Conservation (phyloP, 2,329 filamentous ascomycete genomes). For the Fusarium poae region DNA sequence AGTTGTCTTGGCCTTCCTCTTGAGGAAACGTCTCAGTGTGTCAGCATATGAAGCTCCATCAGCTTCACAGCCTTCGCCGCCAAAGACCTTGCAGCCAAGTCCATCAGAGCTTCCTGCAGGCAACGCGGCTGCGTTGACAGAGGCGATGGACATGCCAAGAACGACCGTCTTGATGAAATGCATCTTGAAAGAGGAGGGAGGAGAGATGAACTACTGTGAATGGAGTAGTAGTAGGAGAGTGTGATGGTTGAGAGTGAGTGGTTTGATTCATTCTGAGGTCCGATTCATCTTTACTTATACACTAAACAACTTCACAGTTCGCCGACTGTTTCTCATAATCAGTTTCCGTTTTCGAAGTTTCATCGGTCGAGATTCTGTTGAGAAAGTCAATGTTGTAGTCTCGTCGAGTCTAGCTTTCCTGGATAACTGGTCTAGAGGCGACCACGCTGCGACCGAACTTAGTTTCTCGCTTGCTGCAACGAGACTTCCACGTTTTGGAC, state of each 20-base stretch:
- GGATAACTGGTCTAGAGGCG: background rate
- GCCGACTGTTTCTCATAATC: background rate
- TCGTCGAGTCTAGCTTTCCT: background rate
- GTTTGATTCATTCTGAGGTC: background rate
- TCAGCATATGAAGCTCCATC: conserved; percentile 1
- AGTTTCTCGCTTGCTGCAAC: background rate
- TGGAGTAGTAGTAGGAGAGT: conserved; percentile 4
- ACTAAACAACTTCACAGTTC: background rate
- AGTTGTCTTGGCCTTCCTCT: background rate
- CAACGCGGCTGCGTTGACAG: conserved; percentile 15
- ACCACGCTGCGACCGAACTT: background rate
- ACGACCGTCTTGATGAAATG: conserved; percentile 18
- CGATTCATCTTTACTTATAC: conserved; percentile 10
- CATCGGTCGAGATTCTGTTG: background rate
- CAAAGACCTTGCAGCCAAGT: conserved; percentile 6
- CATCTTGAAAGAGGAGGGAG: background rate
- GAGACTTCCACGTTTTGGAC: background rate
- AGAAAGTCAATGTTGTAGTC: conserved; percentile 7
- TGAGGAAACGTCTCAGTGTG: conserved; percentile 3
- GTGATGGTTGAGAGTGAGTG: conserved; percentile 3
- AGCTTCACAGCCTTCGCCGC: conserved; percentile 5
- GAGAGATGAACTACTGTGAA: background rate
- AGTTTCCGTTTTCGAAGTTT: conserved; percentile 10
- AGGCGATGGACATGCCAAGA: conserved; percentile 14
- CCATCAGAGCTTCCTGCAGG: background rate